Evolutionary conservation across 345 rosid species (phyloP), one percentile per base, ranked within the genome.

Genomic region (Alliaria petiolata): DNA sequence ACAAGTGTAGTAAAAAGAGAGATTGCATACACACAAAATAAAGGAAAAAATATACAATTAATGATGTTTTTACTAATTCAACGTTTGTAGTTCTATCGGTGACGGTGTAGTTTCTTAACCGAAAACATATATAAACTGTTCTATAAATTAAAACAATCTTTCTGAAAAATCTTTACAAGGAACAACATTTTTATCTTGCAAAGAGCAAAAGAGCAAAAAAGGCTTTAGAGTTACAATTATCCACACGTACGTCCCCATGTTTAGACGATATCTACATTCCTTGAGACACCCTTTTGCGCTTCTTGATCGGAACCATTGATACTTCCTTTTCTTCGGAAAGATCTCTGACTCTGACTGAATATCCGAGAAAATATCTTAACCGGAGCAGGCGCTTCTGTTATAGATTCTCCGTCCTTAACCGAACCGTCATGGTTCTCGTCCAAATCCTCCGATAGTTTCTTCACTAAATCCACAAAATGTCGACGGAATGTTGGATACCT

Each of bases 401-500:
- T 76, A 15, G 78, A 57, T 16, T 69, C 71, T 0, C 63, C 22
- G 14, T 15, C 79, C 99, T 95, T 61, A 74, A 79, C 58, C 47
- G 62, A 61, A 51, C 43, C 39, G 7, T n/a, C n/a, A n/a, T 82
- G 76, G 77, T 82, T 83, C 79, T 67, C 54, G 8, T 82, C 84
- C 39, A 91, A 83, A 69, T 89, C 82, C 53, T 87, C 97, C 1
- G 83, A 84, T 15, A 93, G 68, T n/a, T 19, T 75, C 74, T 81
- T 77, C 40, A 86, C 83, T 14, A 93, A 82, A 26, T 45, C 38
- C 12, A 79, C 83, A 38, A 86, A 93, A 51, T 81, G 85, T 7
- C 97, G 76, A 69, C 87, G 80, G 67, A 67, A 87, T 40, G 97
- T 93, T 26, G 97, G 98, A 82, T 76, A 87, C 76, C 98, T 89